Conservation (phyloP, 768 basidiomycete genomes). For the Hypsizygus marmoreus region DNA sequence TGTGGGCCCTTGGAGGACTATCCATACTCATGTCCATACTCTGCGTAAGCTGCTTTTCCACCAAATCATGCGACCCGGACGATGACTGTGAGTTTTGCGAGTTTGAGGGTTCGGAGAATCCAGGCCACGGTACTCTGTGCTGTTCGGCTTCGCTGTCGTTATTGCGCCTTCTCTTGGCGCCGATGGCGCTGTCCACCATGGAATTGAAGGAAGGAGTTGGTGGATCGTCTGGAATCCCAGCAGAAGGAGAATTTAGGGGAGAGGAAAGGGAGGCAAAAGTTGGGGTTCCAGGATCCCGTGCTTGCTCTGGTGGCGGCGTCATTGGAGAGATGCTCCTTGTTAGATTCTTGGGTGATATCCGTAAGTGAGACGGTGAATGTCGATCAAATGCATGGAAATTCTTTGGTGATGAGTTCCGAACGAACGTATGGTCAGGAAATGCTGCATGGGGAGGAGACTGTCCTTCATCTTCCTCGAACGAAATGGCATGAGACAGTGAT, state of each 20-base stretch:
- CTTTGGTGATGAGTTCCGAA: background rate
- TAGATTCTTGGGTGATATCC: background rate
- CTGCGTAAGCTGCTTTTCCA: constrained; percentile 54
- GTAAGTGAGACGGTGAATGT: background rate
- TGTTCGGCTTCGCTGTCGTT: background rate
- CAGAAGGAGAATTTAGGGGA: constrained; percentile 15
- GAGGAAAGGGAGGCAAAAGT: constrained; percentile 31
- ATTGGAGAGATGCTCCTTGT: background rate
- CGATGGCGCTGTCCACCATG: constrained; percentile 15
- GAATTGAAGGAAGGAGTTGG: constrained; percentile 20
- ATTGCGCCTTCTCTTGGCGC: constrained; percentile 2
- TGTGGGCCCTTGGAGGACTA: background rate
- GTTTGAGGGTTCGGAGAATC: background rate
- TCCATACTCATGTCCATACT: constrained; percentile 23
- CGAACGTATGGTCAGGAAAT: background rate
- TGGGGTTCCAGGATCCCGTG: no score
- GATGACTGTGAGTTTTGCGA: constrained; percentile 30
- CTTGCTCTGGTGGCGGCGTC: constrained; percentile 13
- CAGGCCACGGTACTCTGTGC: constrained; percentile 5
- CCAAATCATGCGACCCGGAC: constrained; percentile 39
- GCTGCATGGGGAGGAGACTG: background rate
- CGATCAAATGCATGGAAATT: background rate
- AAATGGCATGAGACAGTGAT: constrained; percentile 10
- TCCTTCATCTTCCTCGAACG: constrained; percentile 7
- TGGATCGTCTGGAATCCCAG: constrained; percentile 11